A percentile compares a stretch with the other conserved stretches of the same genome.
These are phyloP conservation scores for Kalmusia sp. DNA, from an alignment of 2,329 filamentous ascomycete species.

Conservation along the genomic window DNA sequence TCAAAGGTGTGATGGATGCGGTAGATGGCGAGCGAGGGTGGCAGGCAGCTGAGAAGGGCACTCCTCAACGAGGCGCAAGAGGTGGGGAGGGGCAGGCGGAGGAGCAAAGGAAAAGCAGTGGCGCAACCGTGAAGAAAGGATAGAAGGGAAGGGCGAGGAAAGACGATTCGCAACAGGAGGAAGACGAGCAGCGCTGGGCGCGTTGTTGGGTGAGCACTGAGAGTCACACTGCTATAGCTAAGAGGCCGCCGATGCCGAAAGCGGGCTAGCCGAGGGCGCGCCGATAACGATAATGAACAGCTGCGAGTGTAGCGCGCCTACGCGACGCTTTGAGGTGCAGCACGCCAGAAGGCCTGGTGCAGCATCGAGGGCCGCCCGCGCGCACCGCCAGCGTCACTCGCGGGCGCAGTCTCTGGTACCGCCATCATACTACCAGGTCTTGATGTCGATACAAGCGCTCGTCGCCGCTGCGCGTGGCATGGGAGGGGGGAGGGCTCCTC, in stretches of 20 bases:
- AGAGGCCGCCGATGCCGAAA: conserved; percentile 5
- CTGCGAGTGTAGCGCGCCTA: neutral
- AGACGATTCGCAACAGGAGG: neutral
- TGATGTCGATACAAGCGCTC: neutral
- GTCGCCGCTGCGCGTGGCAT: neutral
- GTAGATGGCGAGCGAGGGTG: conserved; percentile 8
- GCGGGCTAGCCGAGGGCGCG: neutral
- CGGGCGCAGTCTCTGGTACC: neutral
- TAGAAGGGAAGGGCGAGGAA: neutral
- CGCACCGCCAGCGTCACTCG: neutral
- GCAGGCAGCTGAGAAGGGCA: conserved; percentile 1
- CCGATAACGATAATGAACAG: conserved; percentile 8
- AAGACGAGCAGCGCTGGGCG: conserved; percentile 4
- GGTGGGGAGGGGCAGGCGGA: neutral
- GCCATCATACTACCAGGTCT: too few species aligned
- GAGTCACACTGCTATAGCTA: conserved; percentile 9
- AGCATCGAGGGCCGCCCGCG: neutral
- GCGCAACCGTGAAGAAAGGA: neutral
- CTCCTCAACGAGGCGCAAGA: too few species aligned
- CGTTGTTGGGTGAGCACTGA: conserved; percentile 5
- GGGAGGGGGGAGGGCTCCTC: neutral
- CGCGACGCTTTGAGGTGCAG: too few species aligned
- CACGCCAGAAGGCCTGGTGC: too few species aligned
- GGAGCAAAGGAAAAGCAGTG: neutral
- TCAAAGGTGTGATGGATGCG: conserved; percentile 4